These are phyloP conservation scores for Fagopyrum tataricum DNA, from an alignment of 148 eudicot genomes.

Conservation along the genomic window DNA sequence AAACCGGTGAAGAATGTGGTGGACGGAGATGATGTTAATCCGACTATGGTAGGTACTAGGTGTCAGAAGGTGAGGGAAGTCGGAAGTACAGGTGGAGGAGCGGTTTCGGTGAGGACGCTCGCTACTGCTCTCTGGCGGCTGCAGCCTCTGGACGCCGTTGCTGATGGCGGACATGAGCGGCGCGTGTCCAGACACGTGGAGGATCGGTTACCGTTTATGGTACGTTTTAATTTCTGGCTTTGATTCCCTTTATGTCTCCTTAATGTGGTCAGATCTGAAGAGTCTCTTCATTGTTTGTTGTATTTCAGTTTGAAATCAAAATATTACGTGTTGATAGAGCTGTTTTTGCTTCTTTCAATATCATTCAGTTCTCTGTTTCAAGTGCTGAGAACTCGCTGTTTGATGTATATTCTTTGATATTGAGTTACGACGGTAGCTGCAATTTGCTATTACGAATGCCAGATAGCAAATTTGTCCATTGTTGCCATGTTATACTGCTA, in stretches of 20 bases:
- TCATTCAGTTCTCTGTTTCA: background rate
- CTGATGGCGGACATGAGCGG: constrained; percentile 19
- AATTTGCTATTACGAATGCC: background rate
- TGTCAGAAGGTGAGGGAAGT: constrained; percentile 23
- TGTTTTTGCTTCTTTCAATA: constrained; percentile 8
- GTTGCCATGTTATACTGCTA: background rate
- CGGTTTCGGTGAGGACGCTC: constrained; percentile 60
- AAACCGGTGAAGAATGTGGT: background rate
- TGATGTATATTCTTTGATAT: background rate
- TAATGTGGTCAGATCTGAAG: background rate
- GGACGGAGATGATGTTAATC: constrained; percentile 22
- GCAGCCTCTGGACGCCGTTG: constrained; percentile 24
- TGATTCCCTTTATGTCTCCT: background rate
- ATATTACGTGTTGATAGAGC: constrained; percentile 17
- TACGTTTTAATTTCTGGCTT: constrained; percentile 17
- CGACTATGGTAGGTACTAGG: constrained; percentile 10
- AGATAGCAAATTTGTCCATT: background rate
- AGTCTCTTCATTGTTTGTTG: constrained; percentile 15
- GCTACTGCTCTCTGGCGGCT: constrained; percentile 71
- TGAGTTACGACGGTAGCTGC: too few relatives aligned
- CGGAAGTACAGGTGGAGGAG: constrained; percentile 11
- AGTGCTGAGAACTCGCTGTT: background rate
- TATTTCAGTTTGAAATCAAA: constrained; percentile 12
- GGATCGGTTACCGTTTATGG: constrained; percentile 65
- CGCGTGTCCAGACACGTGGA: background rate